Base-by-base conservation (phyloP, 345 rosid species). In the Euphorbia pulcherrima region DNA sequence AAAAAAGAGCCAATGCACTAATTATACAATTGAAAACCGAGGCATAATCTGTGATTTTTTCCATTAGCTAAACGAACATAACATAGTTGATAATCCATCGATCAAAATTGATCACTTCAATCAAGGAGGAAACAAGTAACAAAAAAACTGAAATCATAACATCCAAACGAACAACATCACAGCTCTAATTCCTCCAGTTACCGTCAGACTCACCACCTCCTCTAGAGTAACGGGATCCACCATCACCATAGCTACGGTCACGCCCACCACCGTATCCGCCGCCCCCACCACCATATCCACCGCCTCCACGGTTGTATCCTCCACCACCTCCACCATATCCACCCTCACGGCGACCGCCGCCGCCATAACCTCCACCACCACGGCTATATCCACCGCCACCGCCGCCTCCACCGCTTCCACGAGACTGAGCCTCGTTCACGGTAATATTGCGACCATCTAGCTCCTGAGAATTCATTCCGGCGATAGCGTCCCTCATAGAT, bases 381-480 rank as follows among this genome's bases (percentile, higher is more conserved):
- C 86, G 83, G 12, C 92, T 84, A 0, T 83, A 86, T 0, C 86
- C 82, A 0, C 85, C 83, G 0, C 70, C 68, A 3, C 82, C 77
- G 0, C 87, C 83, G 0, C 92, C 83, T 0, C 92, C 92, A 0
- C 85, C 81, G 50, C 90, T 70, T 28, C 83, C 83, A 0, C 96
- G 94, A 0, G 95, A 85, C 68, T 88, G 98, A 14, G 96, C 96
- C 60, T 92, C 88, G 74, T 88, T 90, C 11, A 92, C 95, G 0
- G 92, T 92, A 16, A 92, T 86, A 62, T 78, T 86, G 53, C 96
- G 83, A 14, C 95, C 96, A 60, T 92, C 98, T 0, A 92, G 96
- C 53, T 83, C 74, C 77, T 88, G 95, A 1, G 95, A 92, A 54
- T 90, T 87, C 98, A 92, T 92, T 7, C 90, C 92, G 26, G 88